Conservation (phyloP, 352 stramenopile genomes). For the Phytophthora megakarya region DNA sequence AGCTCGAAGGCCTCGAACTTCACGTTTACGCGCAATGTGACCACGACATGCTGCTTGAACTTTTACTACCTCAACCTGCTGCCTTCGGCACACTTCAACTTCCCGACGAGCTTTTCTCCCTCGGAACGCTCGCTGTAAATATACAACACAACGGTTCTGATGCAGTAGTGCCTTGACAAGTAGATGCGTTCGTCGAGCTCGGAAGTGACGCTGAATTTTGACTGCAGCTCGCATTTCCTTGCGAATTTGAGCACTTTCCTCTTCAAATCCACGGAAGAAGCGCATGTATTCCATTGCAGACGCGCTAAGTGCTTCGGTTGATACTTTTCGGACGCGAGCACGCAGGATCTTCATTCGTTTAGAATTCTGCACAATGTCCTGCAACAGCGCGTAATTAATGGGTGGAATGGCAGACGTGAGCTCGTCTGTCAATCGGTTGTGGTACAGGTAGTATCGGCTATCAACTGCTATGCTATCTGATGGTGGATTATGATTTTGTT, state of each 20-base stretch:
- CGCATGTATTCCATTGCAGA: constrained; percentile 78
- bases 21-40: constrained; percentile 34
- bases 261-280: constrained; percentile 70
- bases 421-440: constrained; percentile 62
- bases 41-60: constrained; percentile 66
- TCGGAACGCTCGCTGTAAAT: constrained; percentile 73
- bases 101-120: constrained; percentile 51
- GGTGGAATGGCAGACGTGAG: constrained; percentile 49
- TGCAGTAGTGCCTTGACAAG: constrained; percentile 56
- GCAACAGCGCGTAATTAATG: constrained; percentile 62
- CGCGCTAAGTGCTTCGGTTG: constrained; percentile 38
- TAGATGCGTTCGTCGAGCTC: constrained; percentile 43
- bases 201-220: constrained; percentile 71
- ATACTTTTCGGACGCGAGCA: constrained; percentile 58
- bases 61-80: constrained; percentile 43
- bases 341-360: constrained; percentile 68
- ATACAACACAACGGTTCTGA: constrained; percentile 60
- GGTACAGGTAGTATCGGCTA: constrained; percentile 64
- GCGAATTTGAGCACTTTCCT: constrained; percentile 56
- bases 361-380: constrained; percentile 76
- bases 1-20: constrained; percentile 32
- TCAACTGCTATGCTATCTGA: constrained; percentile 9
- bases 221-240: constrained; percentile 52
- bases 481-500: constrained; percentile 9
- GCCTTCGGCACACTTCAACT: constrained; percentile 37